A percentile compares a stretch with the other conserved stretches of the same genome.
phyloP scores from a whole-genome alignment of 495 filamentous ascomycete species.

The Lasiosphaeria hispida region DNA sequence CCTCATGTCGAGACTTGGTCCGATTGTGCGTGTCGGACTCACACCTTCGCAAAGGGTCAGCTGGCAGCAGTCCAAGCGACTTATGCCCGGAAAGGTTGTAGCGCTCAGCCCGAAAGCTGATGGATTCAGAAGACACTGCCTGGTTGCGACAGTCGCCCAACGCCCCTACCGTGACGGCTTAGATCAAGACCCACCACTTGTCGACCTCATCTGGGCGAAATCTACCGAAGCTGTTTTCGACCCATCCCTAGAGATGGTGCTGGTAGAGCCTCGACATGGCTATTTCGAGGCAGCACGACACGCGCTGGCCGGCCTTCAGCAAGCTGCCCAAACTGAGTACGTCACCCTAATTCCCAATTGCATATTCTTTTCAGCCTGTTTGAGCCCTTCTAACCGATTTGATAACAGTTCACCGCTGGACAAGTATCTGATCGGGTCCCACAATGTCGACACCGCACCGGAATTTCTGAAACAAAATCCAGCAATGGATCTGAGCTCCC shows the following conservation, averaged over 20 bases:
- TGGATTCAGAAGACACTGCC: slow-evolving; percentile 62
- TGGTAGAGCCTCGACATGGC: slow-evolving; percentile 69
- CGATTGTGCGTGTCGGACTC: slow-evolving; percentile 68
- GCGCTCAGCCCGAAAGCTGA: slow-evolving; percentile 65
- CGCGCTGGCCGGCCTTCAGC: slow-evolving; percentile 70
- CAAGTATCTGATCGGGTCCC: slow-evolving; percentile 42
- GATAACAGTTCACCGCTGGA: slow-evolving; percentile 24
- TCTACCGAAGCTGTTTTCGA: slow-evolving; percentile 63
- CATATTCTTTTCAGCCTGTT: neutral
- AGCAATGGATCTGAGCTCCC: slow-evolving; percentile 33
- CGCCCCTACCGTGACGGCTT: slow-evolving; percentile 58
- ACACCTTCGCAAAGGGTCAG: slow-evolving; percentile 68
- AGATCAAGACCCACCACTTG: slow-evolving; percentile 62
- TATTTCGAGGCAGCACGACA: slow-evolving; percentile 76
- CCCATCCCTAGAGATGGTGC: slow-evolving; percentile 66
- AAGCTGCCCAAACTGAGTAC: slow-evolving; percentile 59
- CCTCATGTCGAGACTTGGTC: slow-evolving; percentile 59
- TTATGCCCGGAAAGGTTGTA: slow-evolving; percentile 67
- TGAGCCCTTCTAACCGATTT: neutral
- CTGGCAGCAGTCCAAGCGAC: slow-evolving; percentile 74
- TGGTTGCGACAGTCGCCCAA: slow-evolving; percentile 71
- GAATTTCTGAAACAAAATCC: slow-evolving; percentile 31
- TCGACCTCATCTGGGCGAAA: slow-evolving; percentile 72
- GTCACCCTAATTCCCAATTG: slow-evolving; percentile 17
- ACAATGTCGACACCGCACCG: slow-evolving; percentile 37